A percentile compares a stretch with the other conserved stretches of the same genome.
phyloP scores from a whole-genome alignment of 306 rosid species.

The Prunus kanzakura region DNA sequence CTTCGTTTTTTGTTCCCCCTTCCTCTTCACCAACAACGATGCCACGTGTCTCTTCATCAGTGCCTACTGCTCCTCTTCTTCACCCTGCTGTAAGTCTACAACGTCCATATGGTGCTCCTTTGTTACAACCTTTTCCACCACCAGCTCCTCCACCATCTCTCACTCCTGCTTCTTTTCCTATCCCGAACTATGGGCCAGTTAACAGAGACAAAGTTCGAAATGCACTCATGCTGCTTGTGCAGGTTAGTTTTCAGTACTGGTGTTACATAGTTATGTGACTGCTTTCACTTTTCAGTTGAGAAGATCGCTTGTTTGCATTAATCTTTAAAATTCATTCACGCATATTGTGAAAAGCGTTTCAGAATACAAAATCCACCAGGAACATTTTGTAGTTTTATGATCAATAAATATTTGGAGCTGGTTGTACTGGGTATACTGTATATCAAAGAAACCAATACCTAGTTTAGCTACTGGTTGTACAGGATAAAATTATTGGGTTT shows the following conservation, averaged over 20 bases:
- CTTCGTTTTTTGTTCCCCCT: conserved; percentile 54
- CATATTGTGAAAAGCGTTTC: not conserved
- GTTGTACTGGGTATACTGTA: not conserved
- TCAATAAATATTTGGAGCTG: not conserved
- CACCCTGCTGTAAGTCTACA: conserved; percentile 55
- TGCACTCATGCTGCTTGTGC: conserved; percentile 72
- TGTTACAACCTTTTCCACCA: conserved; percentile 86
- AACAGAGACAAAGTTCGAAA: conserved; percentile 77
- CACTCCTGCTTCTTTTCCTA: conserved; percentile 47
- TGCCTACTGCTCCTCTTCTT: conserved; percentile 38
- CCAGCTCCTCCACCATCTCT: conserved; percentile 75
- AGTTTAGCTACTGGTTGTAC: not conserved
- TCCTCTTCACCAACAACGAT: conserved; percentile 47
- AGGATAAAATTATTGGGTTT: not conserved
- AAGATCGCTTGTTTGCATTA: not conserved
- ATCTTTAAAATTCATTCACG: not conserved
- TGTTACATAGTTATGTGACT: conserved; percentile 1
- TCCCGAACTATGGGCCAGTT: conserved; percentile 30
- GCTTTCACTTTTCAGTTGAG: not conserved
- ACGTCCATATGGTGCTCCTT: conserved; percentile 72
- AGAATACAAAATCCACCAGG: not conserved
- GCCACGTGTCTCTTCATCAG: conserved; percentile 56
- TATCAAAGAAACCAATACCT: not conserved
- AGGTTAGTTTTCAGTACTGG: conserved; percentile 35
- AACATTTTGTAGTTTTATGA: not conserved